Evolutionary conservation across 2,329 filamentous ascomycete genomes (phyloP), one percentile per base, ranked within the genome.

Genomic region (Zopfia rhizophila): DNA sequence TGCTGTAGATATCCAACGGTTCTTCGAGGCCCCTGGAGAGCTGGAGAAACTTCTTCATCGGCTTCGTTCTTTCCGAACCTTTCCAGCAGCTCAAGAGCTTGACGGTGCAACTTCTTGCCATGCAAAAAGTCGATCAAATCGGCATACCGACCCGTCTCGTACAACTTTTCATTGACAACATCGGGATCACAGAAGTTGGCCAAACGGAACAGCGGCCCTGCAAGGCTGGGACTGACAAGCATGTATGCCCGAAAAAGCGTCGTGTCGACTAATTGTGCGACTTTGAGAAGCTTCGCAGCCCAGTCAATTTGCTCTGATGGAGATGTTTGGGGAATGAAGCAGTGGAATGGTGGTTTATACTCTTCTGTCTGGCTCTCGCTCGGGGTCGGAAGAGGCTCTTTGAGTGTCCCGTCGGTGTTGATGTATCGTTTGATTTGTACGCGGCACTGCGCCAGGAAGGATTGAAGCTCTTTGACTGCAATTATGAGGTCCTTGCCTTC

Each of bases 81-180:
- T 58, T 84, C 83, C 1, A 99, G 80, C 21, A 97, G 76, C 55
- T 91, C 88, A 13, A 99, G 75, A 0, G 94, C 93, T 64, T 95
- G 87, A 13, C 87, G 85, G 72, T 99, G 94, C 28, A 97, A 81
- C 69, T 88, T 92, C 75, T 99, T 99, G 53, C 94, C 94, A 62
- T 95, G 91, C 58, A 97, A 86, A 67, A 99, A 99, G 69, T 97
- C 93, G n/a, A 99, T 91, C 2, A 99, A 78, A 73, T 97, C 93
- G 38, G 88, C 93, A 72, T 96, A 97, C 22, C 92, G 85, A 46
- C 89, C 89, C 28, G 87, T 90, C 68, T 96, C 90, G 48, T 96
- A 85, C 4, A 99, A 78, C 61, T 91, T 91, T 70, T 96, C 90
- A 66, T 96, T 94, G 16, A 99, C 93, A 3, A 97, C 94, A 21